Evolutionary conservation across 2,329 filamentous ascomycete species (phyloP).

Genomic region (Exophiala sp.): DNA sequence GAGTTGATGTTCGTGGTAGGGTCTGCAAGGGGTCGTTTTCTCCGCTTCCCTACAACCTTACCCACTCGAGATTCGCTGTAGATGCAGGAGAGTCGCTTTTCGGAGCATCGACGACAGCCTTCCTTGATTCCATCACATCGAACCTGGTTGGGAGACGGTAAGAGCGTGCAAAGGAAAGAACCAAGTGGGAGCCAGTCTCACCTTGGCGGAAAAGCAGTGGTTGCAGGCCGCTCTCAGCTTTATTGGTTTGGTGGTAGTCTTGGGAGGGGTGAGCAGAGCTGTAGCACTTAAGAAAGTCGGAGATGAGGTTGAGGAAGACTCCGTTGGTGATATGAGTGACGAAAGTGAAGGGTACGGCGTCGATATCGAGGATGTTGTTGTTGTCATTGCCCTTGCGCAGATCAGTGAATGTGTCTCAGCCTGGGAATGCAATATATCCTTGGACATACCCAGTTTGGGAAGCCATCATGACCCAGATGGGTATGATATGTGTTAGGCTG

Average conservation of each 20-base stretch:
- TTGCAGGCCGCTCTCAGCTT: conserved; percentile 29
- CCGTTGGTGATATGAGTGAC: conserved; percentile 2
- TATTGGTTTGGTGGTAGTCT: conserved; percentile 22
- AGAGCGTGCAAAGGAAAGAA: conserved; percentile 1
- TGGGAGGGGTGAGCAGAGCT: conserved; percentile 10
- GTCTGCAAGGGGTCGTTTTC: conserved; percentile 26
- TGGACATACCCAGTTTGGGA: conserved; percentile 16
- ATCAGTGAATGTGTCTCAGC: conserved; percentile 19
- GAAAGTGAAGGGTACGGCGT: not conserved
- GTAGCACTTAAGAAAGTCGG: conserved; percentile 5
- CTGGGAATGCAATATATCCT: conserved; percentile 13
- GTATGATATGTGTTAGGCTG: not conserved
- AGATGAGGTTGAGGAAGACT: conserved; percentile 1
- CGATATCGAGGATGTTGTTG: not conserved
- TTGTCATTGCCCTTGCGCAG: conserved; percentile 17
- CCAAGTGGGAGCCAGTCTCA: not conserved
- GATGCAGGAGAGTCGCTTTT: conserved; percentile 26
- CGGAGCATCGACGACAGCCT: conserved; percentile 27
- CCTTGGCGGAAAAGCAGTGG: conserved; percentile 29
- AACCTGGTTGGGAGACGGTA: conserved; percentile 17
- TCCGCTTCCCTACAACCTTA: conserved; percentile 29
- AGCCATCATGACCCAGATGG: conserved; percentile 3
- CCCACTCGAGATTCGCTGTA: conserved; percentile 30
- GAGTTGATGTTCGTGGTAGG: conserved; percentile 21
- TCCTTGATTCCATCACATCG: conserved; percentile 29